phyloP scores from a whole-genome alignment of 345 rosid species.

The Boechera divaricarpa region DNA sequence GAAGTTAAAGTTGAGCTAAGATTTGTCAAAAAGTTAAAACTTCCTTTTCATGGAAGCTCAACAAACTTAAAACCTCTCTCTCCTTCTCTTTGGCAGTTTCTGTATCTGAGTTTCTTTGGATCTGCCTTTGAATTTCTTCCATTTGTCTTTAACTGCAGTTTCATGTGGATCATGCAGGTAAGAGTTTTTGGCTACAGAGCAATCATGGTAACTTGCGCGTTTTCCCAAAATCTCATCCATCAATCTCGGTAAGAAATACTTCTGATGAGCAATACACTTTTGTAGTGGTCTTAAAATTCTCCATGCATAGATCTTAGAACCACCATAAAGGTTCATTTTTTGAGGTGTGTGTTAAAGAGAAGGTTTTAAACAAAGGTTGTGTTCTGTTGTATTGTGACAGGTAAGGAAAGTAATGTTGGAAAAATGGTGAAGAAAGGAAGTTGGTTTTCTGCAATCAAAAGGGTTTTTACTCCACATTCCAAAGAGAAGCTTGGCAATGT shows the following conservation, averaged over 20 bases:
- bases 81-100: slow-evolving; percentile 38
- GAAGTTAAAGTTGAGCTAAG: slow-evolving; percentile 37
- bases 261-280: not conserved
- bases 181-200: slow-evolving; percentile 23
- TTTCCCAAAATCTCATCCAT: slow-evolving; percentile 11
- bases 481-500: slow-evolving; percentile 81
- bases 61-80: slow-evolving; percentile 36
- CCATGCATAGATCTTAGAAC: slow-evolving; percentile 38
- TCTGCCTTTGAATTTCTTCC: slow-evolving; percentile 34
- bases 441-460: slow-evolving; percentile 95
- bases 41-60: slow-evolving; percentile 49
- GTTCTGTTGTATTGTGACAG: slow-evolving; percentile 45
- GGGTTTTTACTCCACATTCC: slow-evolving; percentile 69
- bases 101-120: slow-evolving; percentile 22
- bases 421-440: slow-evolving; percentile 94
- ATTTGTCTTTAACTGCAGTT: slow-evolving; percentile 21
- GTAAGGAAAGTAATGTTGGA: slow-evolving; percentile 66
- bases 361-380: slow-evolving; percentile 8
- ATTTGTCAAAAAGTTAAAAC: slow-evolving; percentile 43
- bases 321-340: slow-evolving; percentile 30
- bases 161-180: slow-evolving; percentile 33
- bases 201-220: slow-evolving; percentile 30
- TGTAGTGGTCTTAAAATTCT: slow-evolving; percentile 7
- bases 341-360: slow-evolving; percentile 10
- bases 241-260: slow-evolving; percentile 23